phyloP scores from a whole-genome alignment of 2,329 filamentous ascomycete species.

The Trichoderma polysporum region DNA sequence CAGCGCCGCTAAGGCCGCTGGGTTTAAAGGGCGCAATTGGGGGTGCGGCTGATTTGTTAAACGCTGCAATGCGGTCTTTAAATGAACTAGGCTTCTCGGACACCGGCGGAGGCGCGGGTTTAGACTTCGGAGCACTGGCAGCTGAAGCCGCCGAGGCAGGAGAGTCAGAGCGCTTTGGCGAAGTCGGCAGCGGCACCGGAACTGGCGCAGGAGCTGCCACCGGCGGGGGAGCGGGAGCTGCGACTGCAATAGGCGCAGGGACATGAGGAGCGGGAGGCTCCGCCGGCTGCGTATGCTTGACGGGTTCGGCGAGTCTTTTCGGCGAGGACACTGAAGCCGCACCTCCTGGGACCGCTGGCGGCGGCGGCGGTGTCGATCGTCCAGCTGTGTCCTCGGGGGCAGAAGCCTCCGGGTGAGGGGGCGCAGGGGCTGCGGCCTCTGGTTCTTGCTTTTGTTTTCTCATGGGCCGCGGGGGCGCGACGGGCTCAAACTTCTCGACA shows the following conservation, averaged over 20 bases:
- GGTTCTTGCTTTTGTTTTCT: slow-evolving; percentile 67
- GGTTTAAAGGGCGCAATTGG: slow-evolving; percentile 91
- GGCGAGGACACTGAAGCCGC: slow-evolving; percentile 31
- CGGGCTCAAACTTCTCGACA: slow-evolving; percentile 92
- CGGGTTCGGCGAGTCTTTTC: slow-evolving; percentile 36
- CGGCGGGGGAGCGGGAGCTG: slow-evolving; percentile 26
- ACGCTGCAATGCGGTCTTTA: slow-evolving; percentile 92
- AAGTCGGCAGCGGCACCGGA: slow-evolving; percentile 24
- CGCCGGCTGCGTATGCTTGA: slow-evolving; percentile 35
- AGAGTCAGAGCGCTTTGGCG: slow-evolving; percentile 43
- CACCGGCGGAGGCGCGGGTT: slow-evolving; percentile 61
- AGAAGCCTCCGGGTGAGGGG: slow-evolving; percentile 34
- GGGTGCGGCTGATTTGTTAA: slow-evolving; percentile 85
- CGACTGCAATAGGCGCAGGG: slow-evolving; percentile 26
- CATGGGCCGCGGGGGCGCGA: slow-evolving; percentile 80
- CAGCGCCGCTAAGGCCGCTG: slow-evolving; percentile 55
- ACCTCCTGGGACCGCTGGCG: slow-evolving; percentile 31
- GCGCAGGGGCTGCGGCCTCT: slow-evolving; percentile 36
- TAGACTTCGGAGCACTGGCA: slow-evolving; percentile 28
- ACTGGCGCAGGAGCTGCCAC: slow-evolving; percentile 25
- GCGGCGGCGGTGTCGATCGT: slow-evolving; percentile 38
- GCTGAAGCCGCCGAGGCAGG: slow-evolving; percentile 38
- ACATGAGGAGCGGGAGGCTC: slow-evolving; percentile 34
- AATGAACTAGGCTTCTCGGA: slow-evolving; percentile 82
- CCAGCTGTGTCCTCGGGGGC: slow-evolving; percentile 37